Evolutionary conservation across 108 stramenopile genomes (phyloP), one percentile per base, ranked within the genome.

Genomic region (Nitzschia sp.): DNA sequence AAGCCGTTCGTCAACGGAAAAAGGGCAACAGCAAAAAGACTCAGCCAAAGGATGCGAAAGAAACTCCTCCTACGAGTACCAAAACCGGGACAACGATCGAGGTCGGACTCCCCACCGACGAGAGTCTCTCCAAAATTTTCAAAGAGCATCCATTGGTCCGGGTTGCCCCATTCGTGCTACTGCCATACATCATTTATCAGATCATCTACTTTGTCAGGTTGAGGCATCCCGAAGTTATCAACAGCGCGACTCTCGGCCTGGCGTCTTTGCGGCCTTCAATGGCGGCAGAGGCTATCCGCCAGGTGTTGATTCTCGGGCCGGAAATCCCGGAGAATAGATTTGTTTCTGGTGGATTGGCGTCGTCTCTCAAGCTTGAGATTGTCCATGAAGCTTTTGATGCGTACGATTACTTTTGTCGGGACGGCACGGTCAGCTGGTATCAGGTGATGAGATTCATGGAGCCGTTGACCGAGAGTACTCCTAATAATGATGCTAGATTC

Each of bases 231-330:
- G 84, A 81, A 56, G 45, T 13, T 4, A 27, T 62, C 41, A 17
- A 4, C 25, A 45, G 5, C 41, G 60, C 44, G 11, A 45, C 60
- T 21, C 32, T 62, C 23, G 60, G 60, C 15, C 16, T 17, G 38
- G 21, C 45, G 21, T 8, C 27, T 4, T 38, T 80, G 5, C 79
- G 87, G 1, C 84, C 87, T 15, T 59, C 81, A 17, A 48, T 85
- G 2, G n/a, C 21, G 13, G 19, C 64, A 3, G 48, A 60, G 13
- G 82, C 78, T 8, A 31, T 58, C 3, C 66, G 87, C 16, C 87
- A 88, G 47, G 45, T 88, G 0, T 71, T 88, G 30, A 83, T 88
- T 46, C 61, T 88, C 0, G 81, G 84, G 23, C 38, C 80, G 8
- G 72, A 71, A 26, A 66, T 63, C 22, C 41, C 22, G 16, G 75